Conservation (phyloP, 768 basidiomycete genomes). For the Paxillus involutus region DNA sequence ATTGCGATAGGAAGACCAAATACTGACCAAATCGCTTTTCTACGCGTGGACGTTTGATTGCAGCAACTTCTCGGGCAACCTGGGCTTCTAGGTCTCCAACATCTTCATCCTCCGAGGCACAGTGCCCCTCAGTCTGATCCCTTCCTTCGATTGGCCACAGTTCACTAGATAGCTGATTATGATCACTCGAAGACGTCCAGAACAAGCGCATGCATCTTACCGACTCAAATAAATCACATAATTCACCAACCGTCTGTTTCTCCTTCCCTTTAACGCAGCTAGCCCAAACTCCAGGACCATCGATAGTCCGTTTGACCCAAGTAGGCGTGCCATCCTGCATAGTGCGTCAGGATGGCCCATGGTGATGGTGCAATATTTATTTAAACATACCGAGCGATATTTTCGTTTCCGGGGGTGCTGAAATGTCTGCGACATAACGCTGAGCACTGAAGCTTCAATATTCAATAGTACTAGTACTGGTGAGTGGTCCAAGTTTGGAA, state of each 20-base stretch:
- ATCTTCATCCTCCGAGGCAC: conserved; percentile 35
- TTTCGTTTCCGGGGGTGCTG: conserved; percentile 42
- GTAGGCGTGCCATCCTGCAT: conserved; percentile 64
- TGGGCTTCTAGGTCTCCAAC: conserved; percentile 65
- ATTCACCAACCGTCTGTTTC: conserved; percentile 70
- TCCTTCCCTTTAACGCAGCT: conserved; percentile 87
- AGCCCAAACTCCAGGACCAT: conserved; percentile 85
- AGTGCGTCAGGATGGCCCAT: conserved; percentile 1
- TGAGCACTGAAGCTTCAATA: too few species aligned
- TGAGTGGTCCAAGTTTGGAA: background rate
- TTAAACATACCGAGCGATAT: conserved; percentile 46
- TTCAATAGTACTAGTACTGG: background rate
- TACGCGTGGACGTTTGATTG: conserved; percentile 64
- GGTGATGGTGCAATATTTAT: background rate
- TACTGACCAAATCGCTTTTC: conserved; percentile 65
- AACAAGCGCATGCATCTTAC: conserved; percentile 41
- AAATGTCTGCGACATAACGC: conserved; percentile 18
- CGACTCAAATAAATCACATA: conserved; percentile 76
- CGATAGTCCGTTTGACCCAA: conserved; percentile 63
- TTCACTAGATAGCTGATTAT: conserved; percentile 61
- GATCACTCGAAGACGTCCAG: conserved; percentile 10
- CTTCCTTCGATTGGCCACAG: conserved; percentile 58
- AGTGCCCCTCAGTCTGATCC: conserved; percentile 21
- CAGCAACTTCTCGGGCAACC: conserved; percentile 68
- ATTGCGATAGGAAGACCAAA: background rate